phyloP scores from a whole-genome alignment of 768 basidiomycete species.

The Collybiopsis confluens region DNA sequence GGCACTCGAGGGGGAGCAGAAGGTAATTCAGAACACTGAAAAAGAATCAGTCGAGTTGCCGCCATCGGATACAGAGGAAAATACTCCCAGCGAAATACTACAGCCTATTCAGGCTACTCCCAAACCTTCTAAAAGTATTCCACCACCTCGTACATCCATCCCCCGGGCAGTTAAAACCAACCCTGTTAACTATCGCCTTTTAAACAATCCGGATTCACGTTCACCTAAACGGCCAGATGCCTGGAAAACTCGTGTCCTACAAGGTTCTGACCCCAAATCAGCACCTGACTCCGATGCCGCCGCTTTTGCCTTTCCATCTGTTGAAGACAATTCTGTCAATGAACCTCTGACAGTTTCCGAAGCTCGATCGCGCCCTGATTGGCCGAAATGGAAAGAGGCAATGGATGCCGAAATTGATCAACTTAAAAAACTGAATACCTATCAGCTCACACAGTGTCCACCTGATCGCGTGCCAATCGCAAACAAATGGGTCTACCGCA shows the following conservation, averaged over 20 bases:
- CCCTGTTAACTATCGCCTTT: conserved; percentile 2
- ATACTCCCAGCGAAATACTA: too few relatives aligned
- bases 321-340: not conserved
- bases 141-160: not conserved
- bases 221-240: not conserved
- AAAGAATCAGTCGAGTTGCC: not conserved
- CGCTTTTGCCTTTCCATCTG: not conserved
- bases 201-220: not conserved
- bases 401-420: conserved; percentile 20
- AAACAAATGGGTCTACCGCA: conserved; percentile 10
- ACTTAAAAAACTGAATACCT: not conserved
- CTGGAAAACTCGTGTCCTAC: not conserved
- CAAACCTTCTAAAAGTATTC: not conserved
- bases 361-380: conserved; percentile 19
- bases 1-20: conserved; percentile 12
- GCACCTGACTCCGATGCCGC: not conserved
- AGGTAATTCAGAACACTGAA: not conserved
- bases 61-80: not conserved
- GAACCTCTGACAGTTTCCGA: not conserved
- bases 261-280: not conserved
- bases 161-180: not conserved
- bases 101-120: too few relatives aligned
- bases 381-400: conserved; percentile 17
- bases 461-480: not conserved
- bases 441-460: not conserved